Evolutionary conservation across 2,329 filamentous ascomycete species (phyloP).

Genomic region (Penicillium palitans): DNA sequence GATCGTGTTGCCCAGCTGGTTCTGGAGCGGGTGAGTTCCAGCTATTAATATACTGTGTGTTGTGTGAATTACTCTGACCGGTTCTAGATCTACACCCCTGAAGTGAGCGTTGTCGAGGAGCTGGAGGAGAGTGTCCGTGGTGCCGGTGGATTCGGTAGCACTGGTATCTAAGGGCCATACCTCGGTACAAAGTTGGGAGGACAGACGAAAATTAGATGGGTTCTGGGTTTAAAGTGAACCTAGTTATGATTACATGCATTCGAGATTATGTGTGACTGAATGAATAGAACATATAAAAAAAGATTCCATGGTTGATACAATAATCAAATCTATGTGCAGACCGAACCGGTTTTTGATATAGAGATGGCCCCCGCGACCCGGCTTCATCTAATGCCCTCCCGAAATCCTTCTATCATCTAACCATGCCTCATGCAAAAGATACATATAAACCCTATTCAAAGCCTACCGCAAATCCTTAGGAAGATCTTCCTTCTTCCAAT

Average conservation of each 20-base stretch:
- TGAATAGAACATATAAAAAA: not conserved
- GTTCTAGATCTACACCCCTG: slow-evolving; percentile 77
- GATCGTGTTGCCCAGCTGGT: slow-evolving; percentile 93
- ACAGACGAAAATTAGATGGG: not conserved
- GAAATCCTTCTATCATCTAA: slow-evolving; percentile 1
- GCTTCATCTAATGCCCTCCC: not conserved
- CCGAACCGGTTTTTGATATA: slow-evolving; percentile 1
- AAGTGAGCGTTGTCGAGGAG: slow-evolving; percentile 83
- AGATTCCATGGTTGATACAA: slow-evolving; percentile 3
- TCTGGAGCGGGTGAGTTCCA: slow-evolving; percentile 67
- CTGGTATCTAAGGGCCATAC: slow-evolving; percentile 53
- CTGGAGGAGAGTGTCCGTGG: slow-evolving; percentile 89
- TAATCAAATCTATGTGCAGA: slow-evolving; percentile 15
- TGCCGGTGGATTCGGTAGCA: slow-evolving; percentile 88
- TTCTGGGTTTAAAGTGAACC: not conserved
- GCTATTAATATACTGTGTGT: not conserved
- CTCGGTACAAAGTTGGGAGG: not conserved
- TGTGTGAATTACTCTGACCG: slow-evolving; percentile 5
- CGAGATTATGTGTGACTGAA: not conserved
- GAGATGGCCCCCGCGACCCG: not conserved
- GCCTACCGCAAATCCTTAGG: slow-evolving; percentile 22
- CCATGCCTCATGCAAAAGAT: not conserved
- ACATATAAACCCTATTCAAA: not conserved
- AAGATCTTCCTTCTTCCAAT: slow-evolving; percentile 36
- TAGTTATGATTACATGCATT: slow-evolving; percentile 2